Evolutionary conservation across 805 yeast genomes (phyloP).

Genomic region (Yarrowia phangngaensis): DNA sequence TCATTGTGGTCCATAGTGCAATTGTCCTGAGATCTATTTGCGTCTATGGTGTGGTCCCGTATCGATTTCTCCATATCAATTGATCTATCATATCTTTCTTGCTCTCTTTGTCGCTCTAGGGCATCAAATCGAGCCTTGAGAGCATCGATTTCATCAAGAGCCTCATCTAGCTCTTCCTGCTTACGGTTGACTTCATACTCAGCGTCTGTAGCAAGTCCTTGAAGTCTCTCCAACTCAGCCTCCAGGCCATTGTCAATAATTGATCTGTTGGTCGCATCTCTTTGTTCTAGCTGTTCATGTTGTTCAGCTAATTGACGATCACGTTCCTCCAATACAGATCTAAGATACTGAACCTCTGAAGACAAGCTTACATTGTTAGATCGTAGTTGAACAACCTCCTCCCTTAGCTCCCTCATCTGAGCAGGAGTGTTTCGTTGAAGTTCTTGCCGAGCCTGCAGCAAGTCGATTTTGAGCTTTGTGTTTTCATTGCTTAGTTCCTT

Average conservation of each 20-base stretch:
- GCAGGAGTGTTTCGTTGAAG: slow-evolving; percentile 15
- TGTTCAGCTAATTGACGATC: background rate
- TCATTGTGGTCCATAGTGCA: slow-evolving; percentile 12
- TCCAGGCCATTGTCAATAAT: slow-evolving; percentile 6
- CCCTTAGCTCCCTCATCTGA: slow-evolving; percentile 15
- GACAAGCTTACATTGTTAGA: slow-evolving; percentile 12
- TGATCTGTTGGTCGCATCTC: slow-evolving; percentile 11
- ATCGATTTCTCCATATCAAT: slow-evolving; percentile 8
- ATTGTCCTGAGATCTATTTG: background rate
- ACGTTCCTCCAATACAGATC: slow-evolving; percentile 2
- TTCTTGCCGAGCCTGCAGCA: slow-evolving; percentile 13
- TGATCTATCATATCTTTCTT: slow-evolving; percentile 3
- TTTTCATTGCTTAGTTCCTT: slow-evolving; percentile 24
- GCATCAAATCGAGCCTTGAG: slow-evolving; percentile 9
- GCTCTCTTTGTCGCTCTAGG: slow-evolving; percentile 3
- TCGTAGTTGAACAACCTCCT: slow-evolving; percentile 13
- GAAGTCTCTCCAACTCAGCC: slow-evolving; percentile 14
- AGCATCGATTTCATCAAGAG: slow-evolving; percentile 22
- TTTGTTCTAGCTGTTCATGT: slow-evolving; percentile 2
- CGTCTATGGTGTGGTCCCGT: slow-evolving; percentile 6
- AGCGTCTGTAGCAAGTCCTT: background rate
- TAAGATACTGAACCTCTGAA: slow-evolving; percentile 8
- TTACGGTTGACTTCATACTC: slow-evolving; percentile 14
- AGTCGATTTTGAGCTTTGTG: slow-evolving; percentile 22
- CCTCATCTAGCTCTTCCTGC: slow-evolving; percentile 19